Base-by-base conservation (phyloP, 768 basidiomycete genomes). In the Macrocybe gigantea region DNA sequence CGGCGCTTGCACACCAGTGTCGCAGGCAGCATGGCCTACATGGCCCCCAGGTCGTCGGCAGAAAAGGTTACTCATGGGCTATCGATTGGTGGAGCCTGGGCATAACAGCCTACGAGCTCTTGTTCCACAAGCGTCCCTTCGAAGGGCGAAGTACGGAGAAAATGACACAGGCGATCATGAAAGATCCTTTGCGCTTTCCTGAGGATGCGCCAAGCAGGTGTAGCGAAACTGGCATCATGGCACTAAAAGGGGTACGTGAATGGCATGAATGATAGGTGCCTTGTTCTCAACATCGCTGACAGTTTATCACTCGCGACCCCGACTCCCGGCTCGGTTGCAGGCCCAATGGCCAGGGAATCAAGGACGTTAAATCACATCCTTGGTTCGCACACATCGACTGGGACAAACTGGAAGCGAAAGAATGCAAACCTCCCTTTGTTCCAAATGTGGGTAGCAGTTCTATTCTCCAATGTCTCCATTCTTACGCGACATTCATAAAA, bases 1-100 rank as follows among this genome's bases (percentile, higher is more conserved):
- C 77, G 85, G 45, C 79, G 94, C 33, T 60, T 88, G 51, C 85
- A 98, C 65, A 93, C 90, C 0, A 92, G 90, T 50, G 88, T 99
- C 11, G 95, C 96, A 6, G 96, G 96, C 3, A 93, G 90, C 60
- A 94, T 99, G 92, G 95, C 96, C 0, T 99, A 99, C 69, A 99
- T 99, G 96, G 94, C 94, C 7, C 95, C 0, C 93, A 99, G 64
- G 87, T 99, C n/a, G 75, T 97, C 38, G 81, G 79, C 44, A 85
- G 88, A 60, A 85, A 83, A 59, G 96, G 96, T 11, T 99, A 99
- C 65, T 87, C 88, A 3, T 93, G 90, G 78, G 83, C 83, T 42
- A 79, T 91, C 43, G 94, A 97, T 63, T 96, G 91, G 88, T 97
- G 94, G 94, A 93, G 90, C 60, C 74, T 97, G 13, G 94, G 94